Base-by-base conservation (phyloP, 805 yeast species). In the Myxozyma monticola region DNA sequence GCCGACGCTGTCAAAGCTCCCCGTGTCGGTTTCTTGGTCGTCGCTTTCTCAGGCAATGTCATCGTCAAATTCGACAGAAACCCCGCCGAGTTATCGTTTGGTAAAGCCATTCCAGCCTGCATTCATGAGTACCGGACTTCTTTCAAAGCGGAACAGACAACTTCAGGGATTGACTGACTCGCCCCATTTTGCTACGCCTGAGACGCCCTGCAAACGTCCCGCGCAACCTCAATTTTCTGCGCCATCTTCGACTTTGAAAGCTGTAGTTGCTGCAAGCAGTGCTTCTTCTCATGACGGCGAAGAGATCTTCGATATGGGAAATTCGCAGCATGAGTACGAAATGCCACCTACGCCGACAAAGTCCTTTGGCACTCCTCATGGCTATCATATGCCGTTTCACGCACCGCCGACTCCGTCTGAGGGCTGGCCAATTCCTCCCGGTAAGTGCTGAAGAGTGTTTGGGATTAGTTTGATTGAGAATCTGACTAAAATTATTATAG, bases 71-170 rank as follows among this genome's bases (percentile, higher is more conserved):
- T 55, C 54, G 15, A 71, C 71, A 49, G 61, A 67, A 29, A 76
- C 83, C 0, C 82, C 85, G 1, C 79, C 76, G 34, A 72, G 77
- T 14, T 86, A 83, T 67, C 78, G 80, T 56, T 78, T 80, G 41
- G 93, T 85, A 20, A 85, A 84, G 63, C 96, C 96, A 2, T 73
- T 88, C 34, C 95, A 87, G 65, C 83, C 90, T 0, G 96, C 93
- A 14, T 88, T 88, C 67, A 76, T 80, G 65, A 78, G 90, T 1
- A 71, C 86, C 0, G 96, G 96, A 0, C 69, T 88, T 30, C 67
- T 83, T 51, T 79, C 84, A 33, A 82, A 82, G 65, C 72, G 84
- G 68, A 71, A 81, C 38, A 68, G 67, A 67, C 70, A 71, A 65
- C 60, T 66, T 63, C 67, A 45, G 48, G 52, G 42, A 55, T 54